Evolutionary conservation across 768 basidiomycete species (phyloP).

Genomic region (Collybiopsis confluens): DNA sequence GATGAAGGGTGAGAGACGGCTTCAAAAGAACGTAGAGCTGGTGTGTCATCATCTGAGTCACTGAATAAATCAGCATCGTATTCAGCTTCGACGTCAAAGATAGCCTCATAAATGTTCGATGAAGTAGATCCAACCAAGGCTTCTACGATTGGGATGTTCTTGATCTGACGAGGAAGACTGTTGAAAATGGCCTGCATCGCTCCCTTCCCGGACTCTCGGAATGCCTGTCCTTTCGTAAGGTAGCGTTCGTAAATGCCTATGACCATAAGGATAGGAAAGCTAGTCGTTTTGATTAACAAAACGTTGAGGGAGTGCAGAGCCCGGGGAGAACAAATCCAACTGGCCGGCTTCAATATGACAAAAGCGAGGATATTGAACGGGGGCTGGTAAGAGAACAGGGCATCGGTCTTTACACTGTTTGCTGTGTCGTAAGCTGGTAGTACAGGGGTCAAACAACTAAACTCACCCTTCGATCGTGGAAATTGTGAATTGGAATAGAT

Average conservation of each 20-base stretch:
- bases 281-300: constrained; percentile 79
- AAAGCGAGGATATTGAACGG: constrained; percentile 87
- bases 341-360: constrained; percentile 72
- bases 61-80: constrained; percentile 47
- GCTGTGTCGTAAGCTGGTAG: constrained; percentile 7
- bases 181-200: constrained; percentile 56
- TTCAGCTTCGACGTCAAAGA: constrained; percentile 65
- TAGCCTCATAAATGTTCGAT: constrained; percentile 68
- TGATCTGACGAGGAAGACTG: constrained; percentile 66
- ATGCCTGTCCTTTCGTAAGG: constrained; percentile 44
- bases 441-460: not conserved
- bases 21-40: constrained; percentile 29
- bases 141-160: constrained; percentile 70
- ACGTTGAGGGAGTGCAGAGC: constrained; percentile 82
- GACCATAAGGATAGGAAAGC: constrained; percentile 71
- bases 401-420: constrained; percentile 78
- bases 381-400: constrained; percentile 87
- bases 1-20: not conserved
- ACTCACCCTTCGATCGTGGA: constrained; percentile 81
- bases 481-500: constrained; percentile 84
- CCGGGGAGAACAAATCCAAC: constrained; percentile 70
- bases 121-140: constrained; percentile 69
- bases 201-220: constrained; percentile 49
- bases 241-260: constrained; percentile 82
- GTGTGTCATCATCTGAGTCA: constrained; percentile 44